phyloP scores from a whole-genome alignment of 495 filamentous ascomycete species.

The Hypoxylon rickii region DNA sequence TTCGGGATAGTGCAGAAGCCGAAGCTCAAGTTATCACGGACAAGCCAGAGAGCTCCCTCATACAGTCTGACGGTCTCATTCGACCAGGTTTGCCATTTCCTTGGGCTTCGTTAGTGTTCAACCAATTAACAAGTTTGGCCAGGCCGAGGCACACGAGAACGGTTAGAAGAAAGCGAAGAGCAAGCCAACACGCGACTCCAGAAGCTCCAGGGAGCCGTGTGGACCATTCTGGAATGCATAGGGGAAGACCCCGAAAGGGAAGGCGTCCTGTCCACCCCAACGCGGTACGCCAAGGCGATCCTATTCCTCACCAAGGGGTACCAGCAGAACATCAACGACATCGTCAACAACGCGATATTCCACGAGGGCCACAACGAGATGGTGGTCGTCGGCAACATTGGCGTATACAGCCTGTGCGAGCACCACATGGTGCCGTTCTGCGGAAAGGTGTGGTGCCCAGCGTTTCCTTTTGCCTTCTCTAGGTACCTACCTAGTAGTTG shows the following conservation, averaged over 20 bases:
- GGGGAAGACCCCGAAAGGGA: constrained; percentile 95
- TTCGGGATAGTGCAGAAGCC: no score
- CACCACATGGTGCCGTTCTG: constrained; percentile 97
- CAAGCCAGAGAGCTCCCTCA: constrained; percentile 59
- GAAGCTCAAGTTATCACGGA: constrained; percentile 43
- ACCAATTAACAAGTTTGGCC: constrained; percentile 2
- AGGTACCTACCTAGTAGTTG: constrained; percentile 8
- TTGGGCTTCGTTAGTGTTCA: not conserved
- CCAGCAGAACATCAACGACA: constrained; percentile 89
- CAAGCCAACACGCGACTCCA: constrained; percentile 70
- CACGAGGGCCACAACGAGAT: constrained; percentile 96
- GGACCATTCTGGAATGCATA: constrained; percentile 91
- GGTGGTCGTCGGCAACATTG: constrained; percentile 97
- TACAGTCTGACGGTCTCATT: constrained; percentile 77
- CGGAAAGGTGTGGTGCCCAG: constrained; percentile 68
- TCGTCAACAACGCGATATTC: constrained; percentile 95
- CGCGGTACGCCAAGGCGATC: constrained; percentile 95
- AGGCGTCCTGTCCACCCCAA: constrained; percentile 83
- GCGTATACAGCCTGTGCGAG: constrained; percentile 93
- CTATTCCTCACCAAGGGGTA: constrained; percentile 98
- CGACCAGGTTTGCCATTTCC: constrained; percentile 65
- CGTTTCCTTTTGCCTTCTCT: not conserved
- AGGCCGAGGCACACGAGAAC: constrained; percentile 79
- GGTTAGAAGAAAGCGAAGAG: constrained; percentile 76
- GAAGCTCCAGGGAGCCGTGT: constrained; percentile 82